Evolutionary conservation across 257 asterid genomes (phyloP).

Genomic region (Nicotiana sylvestris): DNA sequence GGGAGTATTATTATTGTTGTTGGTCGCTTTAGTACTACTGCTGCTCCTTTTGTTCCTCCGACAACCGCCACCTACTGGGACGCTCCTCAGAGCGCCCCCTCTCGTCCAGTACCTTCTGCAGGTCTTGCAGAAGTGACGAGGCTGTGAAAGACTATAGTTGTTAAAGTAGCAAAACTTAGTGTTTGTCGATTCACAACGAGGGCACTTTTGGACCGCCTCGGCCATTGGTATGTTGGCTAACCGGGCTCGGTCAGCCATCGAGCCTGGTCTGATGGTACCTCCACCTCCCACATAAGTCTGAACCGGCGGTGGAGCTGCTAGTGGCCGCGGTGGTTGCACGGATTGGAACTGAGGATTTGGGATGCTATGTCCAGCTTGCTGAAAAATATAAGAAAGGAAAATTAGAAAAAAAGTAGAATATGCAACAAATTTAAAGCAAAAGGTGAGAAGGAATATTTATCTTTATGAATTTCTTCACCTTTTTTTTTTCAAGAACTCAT

Average conservation of each 20-base stretch:
- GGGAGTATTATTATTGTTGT: constrained; percentile 27
- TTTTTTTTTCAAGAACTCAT: constrained; percentile 53
- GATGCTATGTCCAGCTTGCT: constrained; percentile 46
- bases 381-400: constrained; percentile 15
- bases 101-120: constrained; percentile 91
- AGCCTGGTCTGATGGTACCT: constrained; percentile 67
- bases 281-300: constrained; percentile 47
- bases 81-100: constrained; percentile 82
- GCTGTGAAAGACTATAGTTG: constrained; percentile 88
- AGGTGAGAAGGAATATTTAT: constrained; percentile 37
- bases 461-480: constrained; percentile 38
- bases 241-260: constrained; percentile 93
- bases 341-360: constrained; percentile 36
- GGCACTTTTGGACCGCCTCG: constrained; percentile 71
- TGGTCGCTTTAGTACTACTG: constrained; percentile 25
- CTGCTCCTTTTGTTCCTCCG: constrained; percentile 67
- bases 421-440: constrained; percentile 42
- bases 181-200: constrained; percentile 86
- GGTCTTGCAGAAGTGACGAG: constrained; percentile 93
- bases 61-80: constrained; percentile 92
- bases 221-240: constrained; percentile 82
- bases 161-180: constrained; percentile 93
- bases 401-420: constrained; percentile 14
- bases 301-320: constrained; percentile 18
- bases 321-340: constrained; percentile 24